These are phyloP conservation scores for Talaromyces liani DNA, from an alignment of 495 filamentous ascomycete species.

Conservation along the genomic window DNA sequence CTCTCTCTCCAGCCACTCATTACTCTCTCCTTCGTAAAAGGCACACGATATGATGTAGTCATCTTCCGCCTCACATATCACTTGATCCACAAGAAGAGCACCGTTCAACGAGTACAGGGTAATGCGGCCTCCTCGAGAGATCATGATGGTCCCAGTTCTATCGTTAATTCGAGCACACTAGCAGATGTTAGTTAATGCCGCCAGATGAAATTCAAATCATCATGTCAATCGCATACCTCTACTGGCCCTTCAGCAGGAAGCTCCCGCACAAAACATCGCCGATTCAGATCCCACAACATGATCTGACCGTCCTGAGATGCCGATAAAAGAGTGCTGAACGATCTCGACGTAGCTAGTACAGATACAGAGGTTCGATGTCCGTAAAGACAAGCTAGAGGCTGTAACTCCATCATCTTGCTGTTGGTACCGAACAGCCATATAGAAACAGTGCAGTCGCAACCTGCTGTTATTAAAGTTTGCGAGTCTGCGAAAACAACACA, in stretches of 20 bases:
- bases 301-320: slow-evolving; percentile 74
- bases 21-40: slow-evolving; percentile 87
- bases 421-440: slow-evolving; percentile 65
- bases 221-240: slow-evolving; percentile 31
- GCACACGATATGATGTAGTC: slow-evolving; percentile 73
- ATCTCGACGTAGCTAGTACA: slow-evolving; percentile 72
- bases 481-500: slow-evolving; percentile 79
- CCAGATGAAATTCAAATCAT: neutral
- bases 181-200: slow-evolving; percentile 20
- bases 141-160: slow-evolving; percentile 76
- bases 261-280: slow-evolving; percentile 73
- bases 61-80: slow-evolving; percentile 62
- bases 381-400: slow-evolving; percentile 75
- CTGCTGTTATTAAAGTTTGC: slow-evolving; percentile 81
- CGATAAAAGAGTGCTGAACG: slow-evolving; percentile 79
- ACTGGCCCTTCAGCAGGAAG: slow-evolving; percentile 48
- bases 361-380: slow-evolving; percentile 80
- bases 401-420: slow-evolving; percentile 66
- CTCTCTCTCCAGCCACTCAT: slow-evolving; percentile 86
- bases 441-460: slow-evolving; percentile 83
- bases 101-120: slow-evolving; percentile 88
- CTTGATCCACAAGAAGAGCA: slow-evolving; percentile 68
- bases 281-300: slow-evolving; percentile 90
- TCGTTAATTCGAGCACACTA: slow-evolving; percentile 84
- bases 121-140: slow-evolving; percentile 68